Conservation (phyloP, 257 asterid genomes). For the Forsythia suspensa region DNA sequence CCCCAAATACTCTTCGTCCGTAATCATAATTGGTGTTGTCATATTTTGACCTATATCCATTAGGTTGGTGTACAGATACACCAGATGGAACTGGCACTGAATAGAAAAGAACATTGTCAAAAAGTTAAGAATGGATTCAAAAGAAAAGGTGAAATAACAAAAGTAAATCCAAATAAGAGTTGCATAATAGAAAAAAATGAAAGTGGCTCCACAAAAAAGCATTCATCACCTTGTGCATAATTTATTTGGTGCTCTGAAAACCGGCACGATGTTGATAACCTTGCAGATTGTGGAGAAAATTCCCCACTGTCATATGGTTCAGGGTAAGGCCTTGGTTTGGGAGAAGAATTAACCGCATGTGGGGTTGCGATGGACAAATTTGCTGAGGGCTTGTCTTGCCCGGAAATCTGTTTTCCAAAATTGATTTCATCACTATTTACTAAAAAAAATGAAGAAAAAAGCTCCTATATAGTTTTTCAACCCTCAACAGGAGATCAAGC, state of each 20-base stretch:
- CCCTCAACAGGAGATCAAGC: constrained; percentile 35
- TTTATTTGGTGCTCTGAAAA: constrained; percentile 49
- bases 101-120: constrained; percentile 41
- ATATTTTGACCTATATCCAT: constrained; percentile 64
- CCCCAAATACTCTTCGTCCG: constrained; percentile 67
- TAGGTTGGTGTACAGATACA: constrained; percentile 56
- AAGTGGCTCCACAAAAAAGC: constrained; percentile 19
- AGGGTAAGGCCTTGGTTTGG: constrained; percentile 55
- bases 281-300: constrained; percentile 45
- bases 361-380: constrained; percentile 35
- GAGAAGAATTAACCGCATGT: constrained; percentile 36
- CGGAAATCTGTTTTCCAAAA: constrained; percentile 69
- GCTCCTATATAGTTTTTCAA: constrained; percentile 20
- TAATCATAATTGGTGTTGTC: constrained; percentile 55
- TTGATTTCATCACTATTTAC: constrained; percentile 22
- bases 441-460: constrained; percentile 9
- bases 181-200: not conserved
- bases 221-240: constrained; percentile 57
- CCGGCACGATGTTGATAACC: constrained; percentile 46
- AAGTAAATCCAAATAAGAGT: not conserved
- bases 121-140: constrained; percentile 16
- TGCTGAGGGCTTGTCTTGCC: constrained; percentile 64
- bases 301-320: constrained; percentile 42
- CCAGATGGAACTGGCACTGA: constrained; percentile 62
- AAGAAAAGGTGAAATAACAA: constrained; percentile 1